phyloP scores from a whole-genome alignment of 1,139 yeast genomes.

The Kurtzmaniella quercitrusa region DNA sequence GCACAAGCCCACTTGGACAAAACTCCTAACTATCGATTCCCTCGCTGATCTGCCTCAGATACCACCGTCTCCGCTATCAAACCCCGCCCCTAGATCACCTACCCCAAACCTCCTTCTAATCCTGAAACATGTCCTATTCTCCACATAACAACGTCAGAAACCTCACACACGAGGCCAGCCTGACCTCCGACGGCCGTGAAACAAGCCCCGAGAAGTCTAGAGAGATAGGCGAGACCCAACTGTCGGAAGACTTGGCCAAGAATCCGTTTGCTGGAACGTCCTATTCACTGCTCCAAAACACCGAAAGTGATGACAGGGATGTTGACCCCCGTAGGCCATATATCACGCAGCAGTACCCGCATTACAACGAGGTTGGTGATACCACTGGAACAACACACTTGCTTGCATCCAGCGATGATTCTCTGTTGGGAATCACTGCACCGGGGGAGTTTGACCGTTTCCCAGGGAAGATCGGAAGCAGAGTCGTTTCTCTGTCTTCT shows the following conservation, averaged over 20 bases:
- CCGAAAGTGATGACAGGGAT: not conserved
- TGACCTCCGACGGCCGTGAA: not conserved
- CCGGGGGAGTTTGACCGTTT: conserved; percentile 23
- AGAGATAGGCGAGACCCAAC: not conserved
- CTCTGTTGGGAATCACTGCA: conserved; percentile 5
- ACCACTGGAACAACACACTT: conserved; percentile 15
- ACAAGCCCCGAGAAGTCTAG: not conserved
- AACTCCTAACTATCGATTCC: too few relatives aligned
- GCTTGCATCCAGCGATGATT: conserved; percentile 10
- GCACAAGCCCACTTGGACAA: too few relatives aligned
- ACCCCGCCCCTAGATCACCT: not conserved
- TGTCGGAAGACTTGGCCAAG: not conserved
- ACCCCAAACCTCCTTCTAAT: too few relatives aligned
- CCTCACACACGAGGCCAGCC: not conserved
- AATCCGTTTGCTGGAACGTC: not conserved
- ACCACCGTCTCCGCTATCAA: not conserved
- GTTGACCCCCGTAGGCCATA: not conserved
- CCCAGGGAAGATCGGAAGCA: conserved; percentile 21
- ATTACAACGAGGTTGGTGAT: conserved; percentile 6
- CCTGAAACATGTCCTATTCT: not conserved
- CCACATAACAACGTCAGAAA: not conserved
- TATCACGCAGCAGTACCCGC: not conserved
- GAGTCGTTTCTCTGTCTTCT: conserved; percentile 26
- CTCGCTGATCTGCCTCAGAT: not conserved
- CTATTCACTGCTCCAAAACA: not conserved